These are phyloP conservation scores for Arctium minus DNA, from an alignment of 129 eudicot species.

Conservation along the genomic window DNA sequence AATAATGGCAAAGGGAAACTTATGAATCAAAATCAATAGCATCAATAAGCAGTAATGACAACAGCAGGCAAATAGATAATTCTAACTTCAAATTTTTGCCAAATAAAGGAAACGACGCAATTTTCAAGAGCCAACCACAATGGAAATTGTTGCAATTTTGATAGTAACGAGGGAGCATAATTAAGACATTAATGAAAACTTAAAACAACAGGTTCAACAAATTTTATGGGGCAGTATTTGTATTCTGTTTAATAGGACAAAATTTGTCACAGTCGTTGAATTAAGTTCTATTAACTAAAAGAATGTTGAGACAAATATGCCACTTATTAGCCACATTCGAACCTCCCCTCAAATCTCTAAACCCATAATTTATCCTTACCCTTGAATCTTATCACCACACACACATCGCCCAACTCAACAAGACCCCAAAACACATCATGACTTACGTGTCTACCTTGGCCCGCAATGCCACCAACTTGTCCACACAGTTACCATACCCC, in stretches of 20 bases:
- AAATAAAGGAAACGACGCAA: neutral
- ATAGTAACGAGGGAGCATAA: neutral
- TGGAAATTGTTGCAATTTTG: neutral
- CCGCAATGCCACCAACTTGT: no score
- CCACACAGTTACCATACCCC: no score
- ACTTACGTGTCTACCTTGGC: no score
- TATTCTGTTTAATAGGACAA: neutral
- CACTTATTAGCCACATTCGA: conserved; percentile 78
- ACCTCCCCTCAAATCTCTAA: no score
- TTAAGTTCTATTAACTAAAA: neutral
- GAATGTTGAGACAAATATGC: neutral
- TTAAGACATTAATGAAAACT: neutral
- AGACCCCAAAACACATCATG: no score
- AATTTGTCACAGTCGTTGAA: no score
- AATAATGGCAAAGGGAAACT: neutral
- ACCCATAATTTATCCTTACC: neutral
- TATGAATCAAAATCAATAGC: neutral
- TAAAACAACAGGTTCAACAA: neutral
- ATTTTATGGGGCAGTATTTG: neutral
- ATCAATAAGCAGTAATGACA: neutral
- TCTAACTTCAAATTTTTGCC: neutral
- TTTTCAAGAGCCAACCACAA: neutral
- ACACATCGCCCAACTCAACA: no score
- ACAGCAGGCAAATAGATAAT: neutral
- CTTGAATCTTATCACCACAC: neutral